Evolutionary conservation across 345 rosid species (phyloP), one percentile per base, ranked within the genome.

Genomic region (Citrus trifoliata): DNA sequence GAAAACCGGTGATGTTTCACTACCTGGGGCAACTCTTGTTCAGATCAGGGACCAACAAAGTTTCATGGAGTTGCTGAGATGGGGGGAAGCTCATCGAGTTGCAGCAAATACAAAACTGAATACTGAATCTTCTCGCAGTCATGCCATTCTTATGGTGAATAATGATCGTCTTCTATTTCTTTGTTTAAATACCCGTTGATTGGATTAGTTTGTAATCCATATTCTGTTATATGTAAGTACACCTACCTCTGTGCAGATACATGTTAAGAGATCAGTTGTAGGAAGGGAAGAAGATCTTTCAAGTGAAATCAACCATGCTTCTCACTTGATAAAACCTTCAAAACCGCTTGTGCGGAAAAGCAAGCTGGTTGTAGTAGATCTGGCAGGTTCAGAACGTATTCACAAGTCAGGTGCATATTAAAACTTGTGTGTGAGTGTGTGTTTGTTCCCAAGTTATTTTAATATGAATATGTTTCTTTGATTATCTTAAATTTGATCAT

Each of bases 351-450:
- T 96, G 60, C 88, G 97, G 80, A 94, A 85, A 87, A 88, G 97
- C 86, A 96, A 96, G 87, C 92, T 96, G 71, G 97, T 93, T 77
- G 83, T 96, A 67, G 98, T 96, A 61, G 99, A 96, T 87, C 89
- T 96, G 81, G 99, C 99, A 67, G 99, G 99, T 80, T 96, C 99
- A 80, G 99, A 96, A 86, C 98, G 99, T 66, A 88, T 96, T 84
- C 92, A 93, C 77, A 96, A 96, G 81, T 96, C 99, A 84, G 99
- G 99, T 96, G 69, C 76, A 74, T 81, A 30, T 48, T 73, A 24
- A 65, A 35, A 25, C 59, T 25, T 82, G 30, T 76, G 18, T 6
- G 35, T 67, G 24, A 13, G 27, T 2, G 66, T 32, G 24, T 16
- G 21, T 32, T 1, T 77, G 30, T 74, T 12, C 60, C 16, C 4